These are phyloP conservation scores for Cladosporium phlei DNA, from an alignment of 2,329 filamentous ascomycete genomes.

Conservation along the genomic window DNA sequence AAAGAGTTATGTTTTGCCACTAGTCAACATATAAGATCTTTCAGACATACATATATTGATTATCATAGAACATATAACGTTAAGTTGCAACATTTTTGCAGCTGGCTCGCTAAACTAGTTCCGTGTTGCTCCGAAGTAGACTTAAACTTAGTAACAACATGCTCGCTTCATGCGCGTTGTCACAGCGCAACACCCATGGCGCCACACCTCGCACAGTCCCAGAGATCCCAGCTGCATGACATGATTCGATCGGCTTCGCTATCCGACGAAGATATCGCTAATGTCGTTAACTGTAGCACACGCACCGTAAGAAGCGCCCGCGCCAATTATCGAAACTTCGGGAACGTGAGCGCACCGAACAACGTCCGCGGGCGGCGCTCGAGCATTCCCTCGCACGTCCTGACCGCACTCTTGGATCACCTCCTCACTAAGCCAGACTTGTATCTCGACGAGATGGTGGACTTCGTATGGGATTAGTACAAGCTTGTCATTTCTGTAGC, in stretches of 20 bases:
- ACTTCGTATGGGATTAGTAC: conserved; percentile 1
- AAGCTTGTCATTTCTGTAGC: not conserved
- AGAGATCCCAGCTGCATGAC: conserved; percentile 1
- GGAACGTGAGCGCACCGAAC: not conserved
- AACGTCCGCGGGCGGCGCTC: not conserved
- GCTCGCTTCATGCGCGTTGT: not conserved
- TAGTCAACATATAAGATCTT: not conserved
- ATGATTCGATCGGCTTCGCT: conserved; percentile 4
- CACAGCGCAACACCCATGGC: conserved; percentile 4
- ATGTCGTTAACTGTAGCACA: not conserved
- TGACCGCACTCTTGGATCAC: not conserved
- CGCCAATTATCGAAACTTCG: not conserved
- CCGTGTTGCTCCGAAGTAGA: not conserved
- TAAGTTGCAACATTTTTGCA: not conserved
- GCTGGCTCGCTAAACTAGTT: not conserved
- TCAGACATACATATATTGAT: not conserved
- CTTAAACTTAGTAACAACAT: not conserved
- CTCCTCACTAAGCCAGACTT: conserved; percentile 5
- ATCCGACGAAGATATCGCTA: conserved; percentile 1
- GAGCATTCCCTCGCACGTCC: not conserved
- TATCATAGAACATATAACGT: not conserved
- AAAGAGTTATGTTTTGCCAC: no score
- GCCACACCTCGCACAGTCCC: conserved; percentile 3
- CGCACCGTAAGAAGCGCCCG: not conserved
- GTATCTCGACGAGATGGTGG: conserved; percentile 4